Evolutionary conservation across 176 grass and related monocot genomes (phyloP), one percentile per base, ranked within the genome.

Genomic region (Avena eriantha): DNA sequence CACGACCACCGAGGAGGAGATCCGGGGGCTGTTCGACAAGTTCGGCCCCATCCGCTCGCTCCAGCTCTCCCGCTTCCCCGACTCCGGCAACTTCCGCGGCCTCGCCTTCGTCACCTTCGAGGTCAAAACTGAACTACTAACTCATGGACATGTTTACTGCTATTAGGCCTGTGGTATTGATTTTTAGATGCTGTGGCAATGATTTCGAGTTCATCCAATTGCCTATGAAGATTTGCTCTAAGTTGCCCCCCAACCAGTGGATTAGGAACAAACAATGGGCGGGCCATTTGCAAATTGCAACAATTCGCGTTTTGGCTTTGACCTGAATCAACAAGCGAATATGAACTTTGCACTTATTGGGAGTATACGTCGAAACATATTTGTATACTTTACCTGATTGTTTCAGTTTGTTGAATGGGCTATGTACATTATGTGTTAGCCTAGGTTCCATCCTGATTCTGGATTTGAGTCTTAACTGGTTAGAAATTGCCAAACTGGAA

Each of bases 81-180:
- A 99, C 70, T 88, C 97, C 1, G 94, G 97, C 75, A 93, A 94
- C 54, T 99, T 99, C 83, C 84, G 94, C 48, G 97, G 97, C 54
- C 94, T 96, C 45, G 90, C 89, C 71, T 99, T 99, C 77, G 64
- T 99, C 68, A 93, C 89, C 26, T 96, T 99, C 71, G 67, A 96
- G 93, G 93, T 96, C 54, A 13, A n/a, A 14, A 4, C 33, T 2
- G 0, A 65, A 39, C 26, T 18, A 21, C 36, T 39, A 39, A 41
- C 7, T 7, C 36, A 41, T 41, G 36, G 4, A 4, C 36, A 41
- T 41, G 36, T 41, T 41, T 88, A 10, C 29, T 51, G 23, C 46
- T 43, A 7, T 39, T 29, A 22, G 1, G 73, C 31, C 58, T 11
- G 4, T 18, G 1, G 12, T 60, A 23, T 73, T 82, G 23, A 13